Conservation (phyloP, 2,329 filamentous ascomycete genomes). For the Emergomyces pasteurianus region DNA sequence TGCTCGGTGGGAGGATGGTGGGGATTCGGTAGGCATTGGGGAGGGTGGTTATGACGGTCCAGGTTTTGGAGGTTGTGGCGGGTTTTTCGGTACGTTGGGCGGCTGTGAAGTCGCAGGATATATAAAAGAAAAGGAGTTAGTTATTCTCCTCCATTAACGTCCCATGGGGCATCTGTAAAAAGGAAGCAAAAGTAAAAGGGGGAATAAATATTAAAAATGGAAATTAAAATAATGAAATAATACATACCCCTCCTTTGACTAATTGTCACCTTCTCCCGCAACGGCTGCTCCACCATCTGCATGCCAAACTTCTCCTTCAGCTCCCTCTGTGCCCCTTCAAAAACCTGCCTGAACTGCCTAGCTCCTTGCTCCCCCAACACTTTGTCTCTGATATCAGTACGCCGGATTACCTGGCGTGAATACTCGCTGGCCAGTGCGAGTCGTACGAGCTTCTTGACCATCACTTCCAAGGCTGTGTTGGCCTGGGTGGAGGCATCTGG, state of each 20-base stretch:
- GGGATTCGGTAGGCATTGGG: conserved; percentile 56
- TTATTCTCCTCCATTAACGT: too few species aligned
- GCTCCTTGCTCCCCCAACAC: conserved; percentile 59
- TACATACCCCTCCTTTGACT: conserved; percentile 61
- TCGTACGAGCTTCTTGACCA: conserved; percentile 51
- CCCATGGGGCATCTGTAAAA: too few species aligned
- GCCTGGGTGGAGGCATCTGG: conserved; percentile 10
- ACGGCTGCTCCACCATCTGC: conserved; percentile 74
- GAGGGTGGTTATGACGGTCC: conserved; percentile 64
- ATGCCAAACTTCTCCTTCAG: conserved; percentile 73
- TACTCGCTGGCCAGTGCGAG: conserved; percentile 51
- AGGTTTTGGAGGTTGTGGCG: conserved; percentile 51
- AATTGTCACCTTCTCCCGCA: conserved; percentile 67
- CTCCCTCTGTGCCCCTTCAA: conserved; percentile 61
- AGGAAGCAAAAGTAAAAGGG: background rate
- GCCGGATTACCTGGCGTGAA: conserved; percentile 44
- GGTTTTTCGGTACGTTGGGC: conserved; percentile 35
- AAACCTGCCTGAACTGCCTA: conserved; percentile 63
- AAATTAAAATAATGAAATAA: background rate
- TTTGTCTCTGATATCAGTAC: conserved; percentile 47
- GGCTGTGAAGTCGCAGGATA: conserved; percentile 22
- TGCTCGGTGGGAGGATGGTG: conserved; percentile 55
- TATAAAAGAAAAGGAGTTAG: too few species aligned
- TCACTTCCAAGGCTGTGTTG: conserved; percentile 23
- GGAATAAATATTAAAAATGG: background rate